Base-by-base conservation (phyloP, 768 basidiomycete genomes). In the Crepidotus variabilis region DNA sequence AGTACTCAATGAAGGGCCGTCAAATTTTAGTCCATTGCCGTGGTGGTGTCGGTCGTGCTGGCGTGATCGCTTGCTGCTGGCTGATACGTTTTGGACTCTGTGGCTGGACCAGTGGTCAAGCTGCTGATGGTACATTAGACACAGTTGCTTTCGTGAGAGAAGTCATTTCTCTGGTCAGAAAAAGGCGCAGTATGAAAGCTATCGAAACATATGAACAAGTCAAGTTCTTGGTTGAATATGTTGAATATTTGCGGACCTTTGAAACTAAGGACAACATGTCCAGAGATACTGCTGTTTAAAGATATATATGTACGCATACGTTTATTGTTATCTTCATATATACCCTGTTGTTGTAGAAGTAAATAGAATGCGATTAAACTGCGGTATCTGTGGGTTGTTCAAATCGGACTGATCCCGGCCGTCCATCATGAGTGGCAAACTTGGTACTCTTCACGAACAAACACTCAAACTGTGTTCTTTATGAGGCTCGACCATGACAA, bases 181-280 rank as follows among this genome's bases (percentile, higher is more conserved):
- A 81, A 59, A 74, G 94, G 59, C 75, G 95, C 58, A 94, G 93
- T 62, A 70, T 87, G 55, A 98, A 98, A 68, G 94, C 94, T 1
- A 83, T 98, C 39, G 96, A 98, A 69, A 96, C 93, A 2, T 87
- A 90, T 67, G 93, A 97, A 67, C 95, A 98, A 70, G 96, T 96
- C 14, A 74, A 78, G 60, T 94, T 94, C 65, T 70, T 94, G 50
- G 82, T 87, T 0, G 87, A 91, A 28, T 94, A 83, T 68, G 83
- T 92, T 2, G 82, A 86, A 36, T 84, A 80, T 71, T 56, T 71
- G 10, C 55, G 58, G 28, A 45, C 59, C 34, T 16, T 49, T 18
- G 28, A 28, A 28, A 28, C 28, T 28, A 28, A 28, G 8, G 28
- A 28, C 28, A 28, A 8, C n/a, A n/a, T n/a, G n/a, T n/a, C n/a